Conservation (phyloP, 805 yeast species). For the Monosporozyma aerobia region DNA sequence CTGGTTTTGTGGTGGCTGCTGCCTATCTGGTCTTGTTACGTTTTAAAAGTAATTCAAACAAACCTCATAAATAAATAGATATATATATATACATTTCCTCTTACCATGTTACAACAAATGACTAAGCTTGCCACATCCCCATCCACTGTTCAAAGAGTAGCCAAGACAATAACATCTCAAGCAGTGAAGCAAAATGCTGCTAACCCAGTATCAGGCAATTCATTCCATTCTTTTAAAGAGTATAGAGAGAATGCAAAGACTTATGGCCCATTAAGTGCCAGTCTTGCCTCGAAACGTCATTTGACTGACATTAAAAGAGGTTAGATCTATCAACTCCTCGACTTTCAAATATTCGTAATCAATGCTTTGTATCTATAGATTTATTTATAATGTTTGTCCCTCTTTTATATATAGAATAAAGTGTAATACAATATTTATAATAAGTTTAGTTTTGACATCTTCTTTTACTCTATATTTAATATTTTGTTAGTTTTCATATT, state of each 20-base stretch:
- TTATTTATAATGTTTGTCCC: too few species aligned
- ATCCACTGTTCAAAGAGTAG: not conserved
- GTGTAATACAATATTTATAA: too few species aligned
- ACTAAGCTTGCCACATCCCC: not conserved
- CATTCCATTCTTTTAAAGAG: constrained; percentile 30
- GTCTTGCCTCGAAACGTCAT: constrained; percentile 18
- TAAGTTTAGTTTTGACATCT: too few species aligned
- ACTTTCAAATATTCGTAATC: not conserved
- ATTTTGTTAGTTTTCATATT: too few species aligned
- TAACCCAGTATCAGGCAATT: constrained; percentile 23
- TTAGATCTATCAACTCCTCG: not conserved
- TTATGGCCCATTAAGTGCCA: constrained; percentile 31
- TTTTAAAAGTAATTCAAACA: too few species aligned
- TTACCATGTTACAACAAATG: constrained; percentile 1
- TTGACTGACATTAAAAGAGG: constrained; percentile 5
- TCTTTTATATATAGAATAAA: too few species aligned
- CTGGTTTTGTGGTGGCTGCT: too few species aligned
- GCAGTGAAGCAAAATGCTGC: not conserved
- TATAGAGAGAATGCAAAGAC: constrained; percentile 32
- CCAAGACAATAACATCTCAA: not conserved
- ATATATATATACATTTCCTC: not conserved
- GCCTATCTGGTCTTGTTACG: too few species aligned
- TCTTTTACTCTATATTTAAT: too few species aligned
- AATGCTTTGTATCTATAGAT: not conserved
- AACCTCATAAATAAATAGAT: not conserved